Evolutionary conservation across 2,329 filamentous ascomycete genomes (phyloP).

Genomic region (Venturia nashicola): DNA sequence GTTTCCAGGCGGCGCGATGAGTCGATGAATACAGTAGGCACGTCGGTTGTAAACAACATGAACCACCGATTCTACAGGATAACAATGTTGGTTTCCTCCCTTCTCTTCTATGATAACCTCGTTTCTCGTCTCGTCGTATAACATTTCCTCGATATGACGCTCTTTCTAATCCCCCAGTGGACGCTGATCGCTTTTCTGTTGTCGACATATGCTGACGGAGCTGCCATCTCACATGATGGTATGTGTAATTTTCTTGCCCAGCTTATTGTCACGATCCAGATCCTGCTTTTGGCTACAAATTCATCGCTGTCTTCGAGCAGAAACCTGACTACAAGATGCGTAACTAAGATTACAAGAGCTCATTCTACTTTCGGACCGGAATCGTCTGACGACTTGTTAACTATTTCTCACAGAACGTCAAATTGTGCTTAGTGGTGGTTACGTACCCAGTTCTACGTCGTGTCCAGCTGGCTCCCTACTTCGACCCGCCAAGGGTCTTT

Average conservation of each 20-base stretch:
- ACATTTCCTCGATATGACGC: background rate
- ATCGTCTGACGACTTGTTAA: background rate
- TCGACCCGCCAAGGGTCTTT: background rate
- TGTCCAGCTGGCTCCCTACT: conserved; percentile 3
- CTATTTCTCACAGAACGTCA: background rate
- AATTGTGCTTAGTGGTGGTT: background rate
- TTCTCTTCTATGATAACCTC: no score
- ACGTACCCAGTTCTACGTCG: background rate
- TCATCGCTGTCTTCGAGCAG: background rate
- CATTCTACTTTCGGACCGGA: background rate
- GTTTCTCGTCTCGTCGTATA: background rate
- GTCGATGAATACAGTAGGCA: no score
- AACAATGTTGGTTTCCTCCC: no score
- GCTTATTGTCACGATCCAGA: no score
- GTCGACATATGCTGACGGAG: background rate
- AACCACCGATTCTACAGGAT: no score
- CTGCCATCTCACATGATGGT: background rate
- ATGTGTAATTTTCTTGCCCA: background rate
- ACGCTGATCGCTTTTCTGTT: background rate
- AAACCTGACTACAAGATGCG: background rate
- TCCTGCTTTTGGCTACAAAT: background rate
- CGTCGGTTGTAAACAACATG: no score
- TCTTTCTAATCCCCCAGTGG: background rate
- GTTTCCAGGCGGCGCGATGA: no score
- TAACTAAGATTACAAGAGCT: background rate